Evolutionary conservation across 768 basidiomycete species (phyloP), one percentile per base, ranked within the genome.

Genomic region (button mushroom (Agaricus bisporus)): DNA sequence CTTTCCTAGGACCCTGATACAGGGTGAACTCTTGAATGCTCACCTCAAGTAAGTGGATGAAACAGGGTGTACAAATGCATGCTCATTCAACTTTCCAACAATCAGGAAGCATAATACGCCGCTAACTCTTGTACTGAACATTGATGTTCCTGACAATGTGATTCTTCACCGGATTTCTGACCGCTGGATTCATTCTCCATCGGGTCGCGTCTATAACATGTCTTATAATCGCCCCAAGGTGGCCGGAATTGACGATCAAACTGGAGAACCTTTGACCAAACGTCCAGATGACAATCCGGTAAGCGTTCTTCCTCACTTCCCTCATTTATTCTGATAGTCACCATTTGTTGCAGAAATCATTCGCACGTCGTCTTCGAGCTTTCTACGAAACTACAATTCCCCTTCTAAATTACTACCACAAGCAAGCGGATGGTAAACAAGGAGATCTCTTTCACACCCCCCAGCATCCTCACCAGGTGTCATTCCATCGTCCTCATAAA

Each of bases 201-300:
- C 91, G 0, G 93, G 93, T 14, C 80, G 93, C 11, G 85, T 95
- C 11, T 97, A 97, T 74, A 95, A 94, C 68, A 75, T 84, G 66
- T 84, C 85, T 7, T 95, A 91, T 69, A 95, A 93, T 67, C 83
- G 76, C 12, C 94, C 93, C 14, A 83, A 83, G 60, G 79, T 86
- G 1, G 74, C 82, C 5, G 91, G 94, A 1, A 73, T 79, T 48
- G 93, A 97, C 70, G 91, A 97, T 62, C 71, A 82, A 50, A 95
- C 93, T 0, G 91, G 91, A 22, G 92, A 95, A 63, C 82, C 85
- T 5, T 74, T 95, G n/a, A 82, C 77, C n/a, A 88, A 86, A 61
- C 79, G 93, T 25, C 87, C 90, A 14, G 93, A 95, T 63, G 93
- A 95, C 63, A 88, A 88, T 65, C 89, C 91, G 4, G 91, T 92